These are phyloP conservation scores for Halenospora varia DNA, from an alignment of 495 filamentous ascomycete genomes.

Conservation along the genomic window DNA sequence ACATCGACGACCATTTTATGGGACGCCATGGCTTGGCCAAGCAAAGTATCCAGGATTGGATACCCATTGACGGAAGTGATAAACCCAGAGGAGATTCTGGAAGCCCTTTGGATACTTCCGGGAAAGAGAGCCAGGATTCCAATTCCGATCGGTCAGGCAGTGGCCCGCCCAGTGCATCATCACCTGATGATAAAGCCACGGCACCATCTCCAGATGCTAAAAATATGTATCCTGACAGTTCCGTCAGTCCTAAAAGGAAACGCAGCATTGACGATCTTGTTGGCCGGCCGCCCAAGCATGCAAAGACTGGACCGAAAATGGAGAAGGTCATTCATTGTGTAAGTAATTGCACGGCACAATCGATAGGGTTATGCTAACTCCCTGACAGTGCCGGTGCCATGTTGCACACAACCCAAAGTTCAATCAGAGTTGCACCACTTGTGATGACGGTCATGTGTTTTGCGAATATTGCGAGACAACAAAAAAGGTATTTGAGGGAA, in stretches of 20 bases:
- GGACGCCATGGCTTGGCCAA: slow-evolving; percentile 29
- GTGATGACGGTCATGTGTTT: not conserved
- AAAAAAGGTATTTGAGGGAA: not conserved
- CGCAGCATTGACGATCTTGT: not conserved
- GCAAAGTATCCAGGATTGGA: slow-evolving; percentile 20
- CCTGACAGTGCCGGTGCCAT: slow-evolving; percentile 1
- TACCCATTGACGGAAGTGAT: slow-evolving; percentile 15
- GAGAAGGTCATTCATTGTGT: not conserved
- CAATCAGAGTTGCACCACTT: not conserved
- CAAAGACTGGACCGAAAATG: not conserved
- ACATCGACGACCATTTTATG: slow-evolving; percentile 78
- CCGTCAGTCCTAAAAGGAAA: not conserved
- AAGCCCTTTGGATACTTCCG: not conserved
- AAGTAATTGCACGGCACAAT: not conserved
- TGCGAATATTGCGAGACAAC: not conserved
- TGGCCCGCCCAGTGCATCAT: not conserved
- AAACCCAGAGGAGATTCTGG: slow-evolving; percentile 14
- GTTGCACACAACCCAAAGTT: not conserved
- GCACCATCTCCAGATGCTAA: not conserved
- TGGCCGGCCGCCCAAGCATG: not conserved
- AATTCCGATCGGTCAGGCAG: not conserved
- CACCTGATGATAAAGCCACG: not conserved
- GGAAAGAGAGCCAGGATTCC: not conserved
- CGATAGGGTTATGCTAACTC: too few species aligned
- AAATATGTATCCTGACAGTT: not conserved